Evolutionary conservation across 352 stramenopile species (phyloP), one percentile per base, ranked within the genome.

Genomic region (Pythium dissotocum): DNA sequence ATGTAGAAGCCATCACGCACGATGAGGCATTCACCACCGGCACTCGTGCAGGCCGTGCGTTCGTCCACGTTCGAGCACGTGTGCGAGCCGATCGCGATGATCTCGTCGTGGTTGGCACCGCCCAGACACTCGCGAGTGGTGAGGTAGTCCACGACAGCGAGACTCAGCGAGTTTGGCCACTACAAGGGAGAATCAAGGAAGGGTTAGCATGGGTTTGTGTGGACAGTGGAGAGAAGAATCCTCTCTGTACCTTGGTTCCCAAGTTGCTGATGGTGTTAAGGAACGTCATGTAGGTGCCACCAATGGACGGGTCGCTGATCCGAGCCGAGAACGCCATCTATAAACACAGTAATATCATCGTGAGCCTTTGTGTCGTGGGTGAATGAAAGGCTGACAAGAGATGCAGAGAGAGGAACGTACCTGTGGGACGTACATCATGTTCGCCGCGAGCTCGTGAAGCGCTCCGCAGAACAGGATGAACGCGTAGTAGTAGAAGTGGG

Each of bases 231-330:
- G 21, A 24, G 0, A 24, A 24, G 21, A 24, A 24, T 24, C 21
- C 21, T 58, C 6, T 0, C 3, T 46, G 38, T 76, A 89, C 80
- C 65, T 98, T 99, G 59, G 88, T 94, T 49, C 97, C 98, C 16
- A 99, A 72, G 79, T 99, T 99, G 48, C 95, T 94, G 69, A 99
- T 90, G 6, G 98, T 99, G 76, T 99, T 99, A 51, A 99, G 86
- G 58, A 99, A 94, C 35, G 98, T 99, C 98, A 99, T 99, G 86
- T 99, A 99, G 21, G 92, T 99, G 58, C 98, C 98, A 55, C 98
- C 98, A 74, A 99, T 99, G 14, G 89, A 90, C 16, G 97, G 96
- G 75, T 99, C 98, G 46, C 97, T 98, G 63, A 99, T 93, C 49
- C 90, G 83, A 56, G 97, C 97, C 72, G 99, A 99, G 76, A 99